Evolutionary conservation across 345 rosid species (phyloP), one percentile per base, ranked within the genome.

Genomic region (Kernera saxatilis): DNA sequence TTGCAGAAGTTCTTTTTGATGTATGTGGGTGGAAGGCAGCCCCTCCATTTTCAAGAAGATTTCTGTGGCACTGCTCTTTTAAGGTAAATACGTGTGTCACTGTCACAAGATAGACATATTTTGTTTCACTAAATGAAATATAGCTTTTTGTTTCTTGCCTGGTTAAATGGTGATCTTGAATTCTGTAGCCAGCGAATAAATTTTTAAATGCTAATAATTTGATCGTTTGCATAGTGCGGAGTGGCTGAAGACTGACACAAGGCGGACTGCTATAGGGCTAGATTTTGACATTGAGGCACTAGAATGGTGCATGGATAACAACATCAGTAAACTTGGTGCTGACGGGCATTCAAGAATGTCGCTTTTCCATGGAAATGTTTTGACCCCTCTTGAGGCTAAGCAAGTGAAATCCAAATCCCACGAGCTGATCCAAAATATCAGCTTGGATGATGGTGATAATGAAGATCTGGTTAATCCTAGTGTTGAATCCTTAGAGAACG

Each of bases 21-120:
- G 83, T 90, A 90, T 72, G 81, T 90, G 8, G 92, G 97, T 46
- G 89, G 93, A 68, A 87, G 98, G 71, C 82, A 73, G 50, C 93
- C 98, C 33, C 90, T 88, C 19, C 98, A 88, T 82, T 79, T 93
- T 19, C 97, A 93, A 78, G 97, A 93, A 76, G 97, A 93, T 82
- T 93, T 93, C 75, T 93, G 98, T 54, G 98, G 98, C 77, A 90
- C 93, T 78, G 97, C 97, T 75, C 86, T 93, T 69, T 83, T 93
- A 18, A 82, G 95, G 98, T 90, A 75, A 19, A 27, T 37, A 17
- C 18, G 21, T 36, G 27, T 1, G 30, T 49, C n/a, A n/a, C n/a
- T n/a, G 33, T 17, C 19, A 43, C 3, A 7, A 46, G 48, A 9
- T 21, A n/a, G n/a, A 21, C 19, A 39, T 7, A 59, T 14, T 59